These are phyloP conservation scores for Suillus tomentosus DNA, from an alignment of 768 basidiomycete genomes.

Conservation along the genomic window DNA sequence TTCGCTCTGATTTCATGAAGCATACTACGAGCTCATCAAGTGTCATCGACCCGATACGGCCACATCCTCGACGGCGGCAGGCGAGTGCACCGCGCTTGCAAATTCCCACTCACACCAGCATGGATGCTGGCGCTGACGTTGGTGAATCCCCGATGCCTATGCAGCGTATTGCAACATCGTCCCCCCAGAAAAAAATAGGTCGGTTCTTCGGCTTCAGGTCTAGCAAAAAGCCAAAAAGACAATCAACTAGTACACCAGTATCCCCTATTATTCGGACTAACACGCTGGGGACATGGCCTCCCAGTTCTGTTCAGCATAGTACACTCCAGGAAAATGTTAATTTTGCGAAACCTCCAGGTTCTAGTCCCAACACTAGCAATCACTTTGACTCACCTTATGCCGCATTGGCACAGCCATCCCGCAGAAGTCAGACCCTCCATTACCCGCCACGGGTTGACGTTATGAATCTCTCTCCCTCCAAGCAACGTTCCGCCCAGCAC, in stretches of 20 bases:
- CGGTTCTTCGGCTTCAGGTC: constrained; percentile 34
- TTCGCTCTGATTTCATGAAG: constrained; percentile 46
- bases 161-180: constrained; percentile 21
- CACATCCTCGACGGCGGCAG: constrained; percentile 35
- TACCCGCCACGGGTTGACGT: constrained; percentile 19
- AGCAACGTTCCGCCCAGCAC: constrained; percentile 22
- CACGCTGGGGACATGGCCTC: constrained; percentile 22
- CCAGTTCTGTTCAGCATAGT: constrained; percentile 9
- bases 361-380: constrained; percentile 34
- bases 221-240: constrained; percentile 17
- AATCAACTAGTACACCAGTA: constrained; percentile 2
- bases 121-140: constrained; percentile 57
- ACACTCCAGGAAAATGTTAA: not conserved
- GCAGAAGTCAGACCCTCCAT: constrained; percentile 14
- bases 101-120: constrained; percentile 44
- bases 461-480: constrained; percentile 18
- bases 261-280: constrained; percentile 12
- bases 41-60: constrained; percentile 36
- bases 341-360: not conserved
- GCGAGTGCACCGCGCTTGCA: constrained; percentile 31
- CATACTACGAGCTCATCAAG: constrained; percentile 40
- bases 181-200: constrained; percentile 47
- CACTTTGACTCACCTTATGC: constrained; percentile 56
- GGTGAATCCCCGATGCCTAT: constrained; percentile 58
- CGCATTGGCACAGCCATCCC: constrained; percentile 30